A percentile compares a stretch with the other conserved stretches of the same genome.
phyloP scores from a whole-genome alignment of 805 yeast genomes.

The Isabelozyma heimii region DNA sequence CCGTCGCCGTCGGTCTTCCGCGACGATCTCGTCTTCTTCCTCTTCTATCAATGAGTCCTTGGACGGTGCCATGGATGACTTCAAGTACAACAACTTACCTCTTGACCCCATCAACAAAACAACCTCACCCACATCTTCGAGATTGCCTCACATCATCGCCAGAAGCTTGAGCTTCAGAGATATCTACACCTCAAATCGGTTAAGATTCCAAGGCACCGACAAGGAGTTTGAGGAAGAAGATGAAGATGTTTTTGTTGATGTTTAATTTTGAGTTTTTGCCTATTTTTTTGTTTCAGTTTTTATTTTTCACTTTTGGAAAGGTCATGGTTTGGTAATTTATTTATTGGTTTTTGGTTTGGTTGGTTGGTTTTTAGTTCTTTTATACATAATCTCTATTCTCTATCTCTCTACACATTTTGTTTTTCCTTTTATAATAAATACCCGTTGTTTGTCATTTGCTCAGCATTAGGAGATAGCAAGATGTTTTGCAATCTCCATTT shows the following conservation, averaged over 20 bases:
- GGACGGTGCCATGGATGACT: slow-evolving; percentile 6
- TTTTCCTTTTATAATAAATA: not conserved
- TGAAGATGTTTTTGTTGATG: slow-evolving; percentile 17
- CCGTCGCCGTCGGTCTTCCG: slow-evolving; percentile 11
- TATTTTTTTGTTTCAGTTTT: not conserved
- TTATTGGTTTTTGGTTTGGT: slow-evolving; percentile 1
- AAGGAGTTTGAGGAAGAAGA: slow-evolving; percentile 18
- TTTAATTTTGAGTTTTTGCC: slow-evolving; percentile 3
- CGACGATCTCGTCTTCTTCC: slow-evolving; percentile 2
- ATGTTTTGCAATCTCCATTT: not conserved
- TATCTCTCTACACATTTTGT: not conserved
- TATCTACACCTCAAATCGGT: slow-evolving; percentile 8
- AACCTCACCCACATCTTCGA: not conserved
- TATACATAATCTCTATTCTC: not conserved
- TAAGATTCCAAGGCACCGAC: slow-evolving; percentile 15
- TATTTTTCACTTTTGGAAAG: not conserved
- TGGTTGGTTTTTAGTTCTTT: not conserved
- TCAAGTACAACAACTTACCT: slow-evolving; percentile 9
- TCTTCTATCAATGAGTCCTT: slow-evolving; percentile 1
- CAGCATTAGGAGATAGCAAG: not conserved
- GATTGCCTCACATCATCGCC: not conserved
- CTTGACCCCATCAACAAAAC: not conserved
- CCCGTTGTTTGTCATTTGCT: not conserved
- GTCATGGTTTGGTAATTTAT: not conserved
- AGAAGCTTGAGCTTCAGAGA: slow-evolving; percentile 6